phyloP scores from a whole-genome alignment of 495 filamentous ascomycete species.

The Penicillium lagena region DNA sequence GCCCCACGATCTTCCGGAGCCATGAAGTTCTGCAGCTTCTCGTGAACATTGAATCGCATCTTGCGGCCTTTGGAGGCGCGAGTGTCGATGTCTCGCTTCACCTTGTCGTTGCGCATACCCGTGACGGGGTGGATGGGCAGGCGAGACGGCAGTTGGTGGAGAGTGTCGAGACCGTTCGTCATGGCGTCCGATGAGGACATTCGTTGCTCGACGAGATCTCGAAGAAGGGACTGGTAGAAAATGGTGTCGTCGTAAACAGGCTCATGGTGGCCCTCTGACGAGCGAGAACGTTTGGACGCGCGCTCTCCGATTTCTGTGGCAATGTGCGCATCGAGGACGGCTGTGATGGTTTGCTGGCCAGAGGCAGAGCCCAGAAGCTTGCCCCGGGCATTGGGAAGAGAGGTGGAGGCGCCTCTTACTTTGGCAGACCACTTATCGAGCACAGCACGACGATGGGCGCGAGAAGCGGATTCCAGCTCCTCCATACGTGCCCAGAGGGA shows the following conservation, averaged over 20 bases:
- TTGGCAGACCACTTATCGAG: constrained; percentile 47
- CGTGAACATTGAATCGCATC: constrained; percentile 86
- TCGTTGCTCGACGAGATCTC: constrained; percentile 85
- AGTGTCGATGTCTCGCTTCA: constrained; percentile 77
- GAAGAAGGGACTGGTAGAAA: constrained; percentile 87
- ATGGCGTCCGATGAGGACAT: constrained; percentile 45
- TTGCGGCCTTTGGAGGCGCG: constrained; percentile 95
- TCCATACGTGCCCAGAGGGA: constrained; percentile 71
- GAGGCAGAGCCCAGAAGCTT: constrained; percentile 38
- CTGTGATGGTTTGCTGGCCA: constrained; percentile 56
- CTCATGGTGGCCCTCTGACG: constrained; percentile 5
- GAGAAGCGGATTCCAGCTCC: constrained; percentile 49
- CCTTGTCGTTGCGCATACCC: constrained; percentile 75
- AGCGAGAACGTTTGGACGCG: constrained; percentile 49
- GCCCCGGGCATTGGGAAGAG: constrained; percentile 31
- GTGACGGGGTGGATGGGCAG: constrained; percentile 38
- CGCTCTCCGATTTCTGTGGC: constrained; percentile 57
- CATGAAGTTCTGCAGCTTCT: constrained; percentile 98
- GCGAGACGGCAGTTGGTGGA: constrained; percentile 29
- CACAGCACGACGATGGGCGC: constrained; percentile 33
- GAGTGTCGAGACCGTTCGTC: constrained; percentile 35
- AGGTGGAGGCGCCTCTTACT: constrained; percentile 38
- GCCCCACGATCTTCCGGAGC: constrained; percentile 72
- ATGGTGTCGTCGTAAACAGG: constrained; percentile 83
- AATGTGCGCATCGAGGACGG: constrained; percentile 70